Evolutionary conservation across 1,139 yeast species (phyloP), one percentile per base, ranked within the genome.

Genomic region (Yamadazyma siamensis): DNA sequence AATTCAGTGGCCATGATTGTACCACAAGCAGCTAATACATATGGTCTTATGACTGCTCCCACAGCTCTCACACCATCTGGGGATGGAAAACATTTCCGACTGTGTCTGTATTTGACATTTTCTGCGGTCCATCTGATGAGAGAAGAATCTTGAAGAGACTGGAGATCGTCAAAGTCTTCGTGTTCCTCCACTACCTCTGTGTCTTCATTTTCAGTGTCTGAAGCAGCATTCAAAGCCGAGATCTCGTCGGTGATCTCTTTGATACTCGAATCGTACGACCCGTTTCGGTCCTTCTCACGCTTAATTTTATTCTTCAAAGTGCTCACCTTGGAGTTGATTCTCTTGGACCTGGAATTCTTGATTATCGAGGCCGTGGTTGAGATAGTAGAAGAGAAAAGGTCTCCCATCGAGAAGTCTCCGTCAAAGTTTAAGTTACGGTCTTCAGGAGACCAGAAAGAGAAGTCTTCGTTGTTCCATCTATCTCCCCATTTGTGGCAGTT

Each of bases 381-480:
- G 10, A 44, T 38, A 1, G 47, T 41, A 2, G 45, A 35, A n/a
- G 29, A 36, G 2, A 44, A 25, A 9, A 40, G 9, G 13, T 41
- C 48, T 6, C 34, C 29, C 4, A 44, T 23, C 2, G 38, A 29
- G 6, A 35, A 25, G 7, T 29, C 28, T 12, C 41, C 46, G 13
- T 36, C 37, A 21, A 49, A 49, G 4, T 41, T 40, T 17, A 54
- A 35, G 32, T 57, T 54, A 14, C 68, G 50, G 47, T 83, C 89
- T 39, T 85, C 94, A 4, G 65, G 59, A 3, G 91, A 81, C 84
- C 84, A 88, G 36, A 89, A 76, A 1, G 95, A 84, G 47, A 91
- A 79, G 54, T 89, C 97, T 51, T 89, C 98, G 43, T 87, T 80
- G 50, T 89, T 89, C 95, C 96, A 89, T 23, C 72, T 57, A 54